Evolutionary conservation across 2,329 filamentous ascomycete species (phyloP).

Genomic region (Penicillium nordicum): DNA sequence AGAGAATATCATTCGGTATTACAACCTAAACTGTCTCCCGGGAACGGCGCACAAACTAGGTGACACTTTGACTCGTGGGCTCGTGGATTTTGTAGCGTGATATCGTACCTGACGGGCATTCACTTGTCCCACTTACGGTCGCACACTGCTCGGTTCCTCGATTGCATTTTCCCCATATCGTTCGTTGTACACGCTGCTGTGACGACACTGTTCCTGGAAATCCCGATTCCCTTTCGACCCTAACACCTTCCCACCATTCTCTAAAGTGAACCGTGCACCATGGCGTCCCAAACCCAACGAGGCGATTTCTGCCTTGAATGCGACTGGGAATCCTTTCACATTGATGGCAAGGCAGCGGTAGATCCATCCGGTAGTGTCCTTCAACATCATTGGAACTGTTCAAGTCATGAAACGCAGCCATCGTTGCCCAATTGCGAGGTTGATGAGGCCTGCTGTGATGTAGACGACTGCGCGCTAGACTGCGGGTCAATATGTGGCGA

Average conservation of each 20-base stretch:
- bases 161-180: conserved; percentile 3
- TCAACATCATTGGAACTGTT: conserved; percentile 30
- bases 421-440: conserved; percentile 26
- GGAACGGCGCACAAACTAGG: neutral
- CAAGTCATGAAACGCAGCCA: conserved; percentile 29
- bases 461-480: conserved; percentile 34
- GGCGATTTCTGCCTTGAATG: conserved; percentile 42
- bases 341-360: conserved; percentile 30
- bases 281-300: conserved; percentile 31
- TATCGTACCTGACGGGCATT: conserved; percentile 8
- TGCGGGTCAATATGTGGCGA: conserved; percentile 43
- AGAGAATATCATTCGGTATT: neutral
- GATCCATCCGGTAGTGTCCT: conserved; percentile 20
- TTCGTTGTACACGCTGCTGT: neutral
- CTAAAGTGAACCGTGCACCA: conserved; percentile 20
- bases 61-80: conserved; percentile 3
- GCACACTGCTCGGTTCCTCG: conserved; percentile 5
- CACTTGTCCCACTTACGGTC: conserved; percentile 7
- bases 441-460: conserved; percentile 40
- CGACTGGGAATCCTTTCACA: conserved; percentile 40
- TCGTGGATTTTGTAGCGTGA: conserved; percentile 3
- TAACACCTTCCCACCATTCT: neutral
- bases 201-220: conserved; percentile 1
- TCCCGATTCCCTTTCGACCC: neutral
- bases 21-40: neutral